These are phyloP conservation scores for Brassica cretica DNA, from an alignment of 345 rosid genomes.

Conservation along the genomic window DNA sequence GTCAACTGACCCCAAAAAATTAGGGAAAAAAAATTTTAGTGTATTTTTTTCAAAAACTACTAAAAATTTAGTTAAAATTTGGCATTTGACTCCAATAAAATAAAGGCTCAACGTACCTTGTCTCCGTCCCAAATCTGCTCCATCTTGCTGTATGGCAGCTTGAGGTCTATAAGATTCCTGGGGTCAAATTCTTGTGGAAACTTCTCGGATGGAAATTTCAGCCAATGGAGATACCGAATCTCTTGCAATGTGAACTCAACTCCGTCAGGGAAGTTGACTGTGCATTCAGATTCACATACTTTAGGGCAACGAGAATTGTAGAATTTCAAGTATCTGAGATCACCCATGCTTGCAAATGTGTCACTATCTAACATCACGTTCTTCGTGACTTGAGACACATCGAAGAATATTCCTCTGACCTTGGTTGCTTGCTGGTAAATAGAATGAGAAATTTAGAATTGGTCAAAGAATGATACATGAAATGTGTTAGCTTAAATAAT, in stretches of 20 bases:
- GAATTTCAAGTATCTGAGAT: constrained; percentile 38
- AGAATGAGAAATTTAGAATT: not conserved
- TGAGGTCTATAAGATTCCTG: constrained; percentile 26
- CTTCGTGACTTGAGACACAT: constrained; percentile 14
- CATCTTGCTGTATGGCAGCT: constrained; percentile 18
- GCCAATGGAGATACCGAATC: constrained; percentile 35
- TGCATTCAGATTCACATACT: constrained; percentile 4
- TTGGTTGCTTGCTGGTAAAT: constrained; percentile 16
- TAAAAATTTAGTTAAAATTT: too few relatives aligned
- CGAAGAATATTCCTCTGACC: constrained; percentile 32
- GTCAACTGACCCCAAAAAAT: too few relatives aligned
- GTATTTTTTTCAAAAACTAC: too few relatives aligned
- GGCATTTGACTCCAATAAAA: not conserved
- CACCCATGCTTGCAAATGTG: constrained; percentile 24
- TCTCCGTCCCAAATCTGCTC: constrained; percentile 35
- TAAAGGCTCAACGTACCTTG: constrained; percentile 23
- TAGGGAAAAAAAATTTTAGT: too few relatives aligned
- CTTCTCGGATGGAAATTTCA: constrained; percentile 12
- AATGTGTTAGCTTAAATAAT: not conserved
- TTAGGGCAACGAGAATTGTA: not conserved
- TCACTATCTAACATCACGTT: not conserved
- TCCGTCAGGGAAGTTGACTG: not conserved
- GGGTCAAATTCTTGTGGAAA: constrained; percentile 27
- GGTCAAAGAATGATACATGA: too few relatives aligned
- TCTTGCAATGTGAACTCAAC: constrained; percentile 19